Evolutionary conservation across 176 grass and related monocot genomes (phyloP).

Genomic region (Alloteropsis semialata): DNA sequence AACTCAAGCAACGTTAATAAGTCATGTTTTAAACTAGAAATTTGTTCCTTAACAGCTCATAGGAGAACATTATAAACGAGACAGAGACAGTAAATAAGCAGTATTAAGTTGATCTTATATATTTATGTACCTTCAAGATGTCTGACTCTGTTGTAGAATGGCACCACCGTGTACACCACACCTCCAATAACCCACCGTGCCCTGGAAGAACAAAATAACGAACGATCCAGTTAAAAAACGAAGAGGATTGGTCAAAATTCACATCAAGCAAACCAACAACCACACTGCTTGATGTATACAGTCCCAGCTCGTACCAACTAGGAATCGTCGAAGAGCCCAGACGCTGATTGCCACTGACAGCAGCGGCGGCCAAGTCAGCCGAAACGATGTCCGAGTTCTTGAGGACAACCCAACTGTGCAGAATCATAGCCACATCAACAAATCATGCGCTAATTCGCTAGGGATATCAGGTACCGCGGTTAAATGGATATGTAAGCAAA

Average conservation of each 20-base stretch:
- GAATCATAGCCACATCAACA: not conserved
- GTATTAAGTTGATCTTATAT: not conserved
- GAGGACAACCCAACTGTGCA: conserved; percentile 37
- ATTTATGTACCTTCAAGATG: conserved; percentile 37
- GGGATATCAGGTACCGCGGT: not conserved
- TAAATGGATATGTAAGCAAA: not conserved
- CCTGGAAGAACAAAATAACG: conserved; percentile 9
- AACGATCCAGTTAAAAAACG: not conserved
- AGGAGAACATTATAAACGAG: not conserved
- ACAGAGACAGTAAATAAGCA: not conserved
- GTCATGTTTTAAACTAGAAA: not conserved
- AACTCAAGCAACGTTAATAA: not conserved
- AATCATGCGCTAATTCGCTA: not conserved
- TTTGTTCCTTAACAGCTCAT: not conserved
- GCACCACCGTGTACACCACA: conserved; percentile 33
- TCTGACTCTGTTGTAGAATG: conserved; percentile 51
- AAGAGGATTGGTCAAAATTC: not conserved
- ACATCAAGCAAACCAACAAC: not conserved
- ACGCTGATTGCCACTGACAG: not conserved
- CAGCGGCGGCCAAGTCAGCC: conserved; percentile 28
- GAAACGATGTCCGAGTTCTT: conserved; percentile 24
- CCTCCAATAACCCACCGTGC: conserved; percentile 42
- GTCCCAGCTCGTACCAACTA: conserved; percentile 19
- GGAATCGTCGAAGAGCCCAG: conserved; percentile 11
- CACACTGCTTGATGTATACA: not conserved